phyloP scores from a whole-genome alignment of 106 monocot species.

The Gastrodia elata region DNA sequence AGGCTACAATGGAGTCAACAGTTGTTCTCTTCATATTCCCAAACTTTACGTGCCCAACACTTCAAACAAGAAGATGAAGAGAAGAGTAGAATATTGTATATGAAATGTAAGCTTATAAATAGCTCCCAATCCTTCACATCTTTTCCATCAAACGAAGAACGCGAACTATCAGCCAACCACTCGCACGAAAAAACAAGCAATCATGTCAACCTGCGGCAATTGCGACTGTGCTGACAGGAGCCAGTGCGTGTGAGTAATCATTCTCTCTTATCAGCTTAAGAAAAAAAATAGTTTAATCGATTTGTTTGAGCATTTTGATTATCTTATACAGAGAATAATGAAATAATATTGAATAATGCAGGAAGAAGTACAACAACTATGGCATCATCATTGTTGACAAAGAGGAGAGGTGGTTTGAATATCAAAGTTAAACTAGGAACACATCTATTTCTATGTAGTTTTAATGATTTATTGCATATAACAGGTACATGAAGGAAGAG shows the following conservation, averaged over 20 bases:
- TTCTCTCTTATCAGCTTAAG: neutral
- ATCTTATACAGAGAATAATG: neutral
- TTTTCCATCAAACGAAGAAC: too few species aligned
- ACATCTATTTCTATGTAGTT: too few species aligned
- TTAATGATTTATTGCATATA: too few species aligned
- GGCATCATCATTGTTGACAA: constrained; percentile 40
- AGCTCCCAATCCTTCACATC: neutral
- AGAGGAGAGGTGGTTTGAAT: constrained; percentile 49
- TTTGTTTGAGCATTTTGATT: neutral
- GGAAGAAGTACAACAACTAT: constrained; percentile 86
- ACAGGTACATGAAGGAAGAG: neutral
- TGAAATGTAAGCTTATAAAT: neutral
- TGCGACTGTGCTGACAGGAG: constrained; percentile 82
- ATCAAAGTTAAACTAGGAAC: too few species aligned
- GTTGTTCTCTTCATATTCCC: too few species aligned
- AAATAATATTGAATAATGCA: constrained; percentile 18
- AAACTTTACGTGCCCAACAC: neutral
- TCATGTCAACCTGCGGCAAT: constrained; percentile 73
- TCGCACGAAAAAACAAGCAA: constrained; percentile 3
- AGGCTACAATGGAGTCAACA: too few species aligned
- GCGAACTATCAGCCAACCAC: neutral
- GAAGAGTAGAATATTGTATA: too few species aligned
- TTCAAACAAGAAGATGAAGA: neutral
- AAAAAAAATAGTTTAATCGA: too few species aligned
- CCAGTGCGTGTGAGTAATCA: constrained; percentile 69